Evolutionary conservation across 495 filamentous ascomycete genomes (phyloP), one percentile per base, ranked within the genome.

Genomic region (Penicillium manginii): DNA sequence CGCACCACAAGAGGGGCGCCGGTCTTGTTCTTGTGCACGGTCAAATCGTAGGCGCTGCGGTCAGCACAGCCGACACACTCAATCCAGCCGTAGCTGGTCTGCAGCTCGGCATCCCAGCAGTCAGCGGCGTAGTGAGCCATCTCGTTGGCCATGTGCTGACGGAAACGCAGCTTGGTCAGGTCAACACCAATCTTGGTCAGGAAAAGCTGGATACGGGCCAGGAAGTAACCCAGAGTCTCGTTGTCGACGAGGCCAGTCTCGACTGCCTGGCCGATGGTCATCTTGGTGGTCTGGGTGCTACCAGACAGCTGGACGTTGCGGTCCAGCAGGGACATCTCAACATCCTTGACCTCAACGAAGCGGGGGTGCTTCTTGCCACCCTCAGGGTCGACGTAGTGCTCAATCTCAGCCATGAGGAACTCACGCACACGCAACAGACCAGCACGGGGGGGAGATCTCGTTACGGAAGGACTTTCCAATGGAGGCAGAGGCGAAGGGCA

Each of bases 61-160:
- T 93, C 90, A 50, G 90, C 90, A 70, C 90, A 92, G 59, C 90
- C 90, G 52, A 92, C 89, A 68, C 90, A 92, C 77, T 93, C 90
- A 50, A 92, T 88, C 90, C 90, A 93, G 71, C 90, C 90, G 67
- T 88, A 86, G 64, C 86, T 90, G 33, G 88, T 92, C 50, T 84
- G 76, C 52, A 93, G 79, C 70, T 93, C 90, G 19, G 89, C 89
- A 73, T 93, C 90, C 88, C 89, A 92, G 79, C 90, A 93, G 73
- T 92, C 90, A 49, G 83, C 79, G 49, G 90, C 90, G 70, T 93
- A 93, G 73, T 93, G 90, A 22, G 90, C 90, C 90, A 87, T 92
- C 79, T 85, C 87, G 72, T 88, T 88, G 52, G 82, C 81, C 88
- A 93, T 92, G 73, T 93, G 90, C 71, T 93, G 89, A 49, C 90